Base-by-base conservation (phyloP, 768 basidiomycete genomes). In the Mycena haematopus region DNA sequence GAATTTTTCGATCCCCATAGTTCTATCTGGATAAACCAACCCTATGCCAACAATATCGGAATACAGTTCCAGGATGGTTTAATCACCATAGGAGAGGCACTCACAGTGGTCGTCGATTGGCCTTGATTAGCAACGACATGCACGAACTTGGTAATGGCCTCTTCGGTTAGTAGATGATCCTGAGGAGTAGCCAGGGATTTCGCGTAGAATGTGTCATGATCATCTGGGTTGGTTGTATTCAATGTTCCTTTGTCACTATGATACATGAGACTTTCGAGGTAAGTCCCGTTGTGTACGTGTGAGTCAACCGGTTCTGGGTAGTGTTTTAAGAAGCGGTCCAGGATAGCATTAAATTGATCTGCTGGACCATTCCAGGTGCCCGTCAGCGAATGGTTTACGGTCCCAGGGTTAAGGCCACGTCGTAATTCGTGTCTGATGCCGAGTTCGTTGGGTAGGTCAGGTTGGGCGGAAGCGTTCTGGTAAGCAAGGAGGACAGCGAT, bases 1-100 rank as follows among this genome's bases (percentile, higher is more conserved):
- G 75, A 76, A 45, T 69, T 72, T 3, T 61, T 54, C 4, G 75
- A 74, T 22, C 73, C 75, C 31, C 70, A 76, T 2, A 74, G 66
- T 46, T 74, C 75, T 3, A 72, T 60, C 56, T 73, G 58, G 5
- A 65, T 58, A 45, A 74, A 73, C 40, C 40, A 42, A 4, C 8
- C 40, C 40, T 42, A n/a, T 42, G 19, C 17, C 15, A 42, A n/a
- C 19, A 2, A 42, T 38, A 42, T 42, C 8, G 19, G 8, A 42
- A 38, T 7, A 38, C 3, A 38, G 13, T 9, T 42, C 8, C 7
- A 38, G 8, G 40, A 19, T n/a, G 3, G 40, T 8, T 17, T 2
- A 42, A 42, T 19, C 19, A n/a, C n/a, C n/a, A n/a, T n/a, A n/a
- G n/a, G n/a, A n/a, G 6, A 42, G 4, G 19, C 3, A 8, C 40